Conservation (phyloP, 1,139 yeast species). For the Barnettozyma hawaiiensis region DNA sequence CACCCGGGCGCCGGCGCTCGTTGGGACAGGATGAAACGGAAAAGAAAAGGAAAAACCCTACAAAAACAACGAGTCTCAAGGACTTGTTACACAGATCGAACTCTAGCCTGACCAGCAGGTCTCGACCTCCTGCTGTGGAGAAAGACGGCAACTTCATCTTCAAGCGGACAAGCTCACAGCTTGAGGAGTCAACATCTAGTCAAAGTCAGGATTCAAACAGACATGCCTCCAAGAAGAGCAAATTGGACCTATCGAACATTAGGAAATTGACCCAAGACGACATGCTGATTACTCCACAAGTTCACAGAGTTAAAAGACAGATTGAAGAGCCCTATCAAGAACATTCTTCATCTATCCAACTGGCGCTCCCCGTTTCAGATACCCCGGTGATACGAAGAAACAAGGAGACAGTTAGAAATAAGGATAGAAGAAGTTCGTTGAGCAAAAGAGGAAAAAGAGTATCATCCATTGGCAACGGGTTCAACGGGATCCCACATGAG, state of each 20-base stretch:
- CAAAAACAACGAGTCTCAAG: conserved; percentile 17
- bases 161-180: conserved; percentile 18
- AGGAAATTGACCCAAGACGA: conserved; percentile 21
- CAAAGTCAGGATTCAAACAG: background rate
- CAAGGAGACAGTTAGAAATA: conserved; percentile 30
- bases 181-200: conserved; percentile 1
- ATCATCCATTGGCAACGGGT: conserved; percentile 73
- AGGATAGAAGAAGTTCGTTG: conserved; percentile 43
- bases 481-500: conserved; percentile 61
- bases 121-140: conserved; percentile 10
- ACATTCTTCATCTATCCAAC: conserved; percentile 23
- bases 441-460: conserved; percentile 63
- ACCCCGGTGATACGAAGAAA: conserved; percentile 38
- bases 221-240: background rate
- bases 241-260: conserved; percentile 9
- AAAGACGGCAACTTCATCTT: conserved; percentile 21
- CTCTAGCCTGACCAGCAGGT: conserved; percentile 6
- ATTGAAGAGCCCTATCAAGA: conserved; percentile 17
- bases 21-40: conserved; percentile 12
- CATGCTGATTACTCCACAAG: conserved; percentile 21
- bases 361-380: conserved; percentile 35
- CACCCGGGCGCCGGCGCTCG: conserved; percentile 3
- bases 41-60: conserved; percentile 13
- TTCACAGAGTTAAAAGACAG: conserved; percentile 5
- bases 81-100: conserved; percentile 17